Percentiles rank a stretch among this genome's conserved stretches.
Conservation (phyloP, 192 early-diverging fungal genomes). For the Phycomyces nitens region DNA sequence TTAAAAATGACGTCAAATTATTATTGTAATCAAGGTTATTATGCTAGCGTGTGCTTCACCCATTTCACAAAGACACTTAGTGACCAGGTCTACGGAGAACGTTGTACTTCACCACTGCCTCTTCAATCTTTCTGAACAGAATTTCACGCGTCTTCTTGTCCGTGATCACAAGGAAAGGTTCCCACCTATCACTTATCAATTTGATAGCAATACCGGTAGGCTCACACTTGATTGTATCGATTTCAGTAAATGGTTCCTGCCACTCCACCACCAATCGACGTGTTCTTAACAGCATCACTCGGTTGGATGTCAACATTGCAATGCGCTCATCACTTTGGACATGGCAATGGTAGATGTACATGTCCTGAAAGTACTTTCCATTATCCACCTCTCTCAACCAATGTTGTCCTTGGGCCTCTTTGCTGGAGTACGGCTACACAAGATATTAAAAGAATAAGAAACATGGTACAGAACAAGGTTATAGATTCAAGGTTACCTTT, state of each 20-base stretch:
- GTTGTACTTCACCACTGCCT: constrained; percentile 49
- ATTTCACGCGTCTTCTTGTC: constrained; percentile 60
- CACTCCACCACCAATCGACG: constrained; percentile 76
- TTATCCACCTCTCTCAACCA: constrained; percentile 81
- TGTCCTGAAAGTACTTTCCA: constrained; percentile 75
- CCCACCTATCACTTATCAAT: constrained; percentile 50
- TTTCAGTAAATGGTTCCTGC: constrained; percentile 71
- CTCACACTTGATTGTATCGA: constrained; percentile 70
- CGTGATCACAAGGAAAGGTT: constrained; percentile 70
- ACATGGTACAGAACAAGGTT: background rate
- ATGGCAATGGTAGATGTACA: constrained; percentile 84
- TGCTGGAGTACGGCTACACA: constrained; percentile 56
- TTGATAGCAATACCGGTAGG: constrained; percentile 72
- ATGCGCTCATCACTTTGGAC: constrained; percentile 82
- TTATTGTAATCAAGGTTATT: constrained; percentile 12
- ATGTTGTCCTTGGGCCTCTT: constrained; percentile 81
- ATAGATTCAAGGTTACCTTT: constrained; percentile 37
- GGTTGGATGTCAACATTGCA: constrained; percentile 75
- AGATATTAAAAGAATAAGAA: background rate
- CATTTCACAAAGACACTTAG: too few relatives aligned
- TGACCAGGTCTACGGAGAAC: constrained; percentile 9
- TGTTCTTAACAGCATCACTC: constrained; percentile 73
- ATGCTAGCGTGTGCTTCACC: background rate
- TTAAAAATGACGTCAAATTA: too few relatives aligned
- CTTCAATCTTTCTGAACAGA: constrained; percentile 70